Evolutionary conservation across 2,329 filamentous ascomycete species (phyloP).

Genomic region (Plectosphaerella sp.): DNA sequence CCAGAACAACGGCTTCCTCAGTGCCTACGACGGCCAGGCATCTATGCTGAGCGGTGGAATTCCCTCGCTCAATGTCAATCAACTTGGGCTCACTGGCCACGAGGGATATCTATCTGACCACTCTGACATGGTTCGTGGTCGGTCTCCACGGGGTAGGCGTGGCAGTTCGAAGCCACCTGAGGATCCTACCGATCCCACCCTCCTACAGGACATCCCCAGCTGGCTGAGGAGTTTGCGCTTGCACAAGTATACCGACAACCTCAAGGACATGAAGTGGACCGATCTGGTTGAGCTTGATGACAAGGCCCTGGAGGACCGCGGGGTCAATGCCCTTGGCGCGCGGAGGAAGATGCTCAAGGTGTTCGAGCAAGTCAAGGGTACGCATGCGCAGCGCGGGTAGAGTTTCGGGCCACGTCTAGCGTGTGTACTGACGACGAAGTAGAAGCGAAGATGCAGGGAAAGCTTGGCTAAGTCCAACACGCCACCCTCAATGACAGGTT

Average conservation of each 20-base stretch:
- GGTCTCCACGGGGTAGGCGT: slow-evolving; percentile 85
- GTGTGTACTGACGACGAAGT: slow-evolving; percentile 20
- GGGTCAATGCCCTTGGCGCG: slow-evolving; percentile 91
- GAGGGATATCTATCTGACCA: slow-evolving; percentile 93
- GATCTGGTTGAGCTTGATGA: slow-evolving; percentile 91
- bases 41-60: slow-evolving; percentile 69
- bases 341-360: slow-evolving; percentile 98
- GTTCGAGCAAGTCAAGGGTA: slow-evolving; percentile 90
- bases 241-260: slow-evolving; percentile 97
- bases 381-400: slow-evolving; percentile 12
- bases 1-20: slow-evolving; percentile 90
- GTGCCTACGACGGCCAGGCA: slow-evolving; percentile 75
- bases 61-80: slow-evolving; percentile 64
- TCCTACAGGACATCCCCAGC: slow-evolving; percentile 91
- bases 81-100: slow-evolving; percentile 64
- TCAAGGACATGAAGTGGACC: slow-evolving; percentile 96
- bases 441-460: slow-evolving; percentile 73
- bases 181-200: slow-evolving; percentile 85
- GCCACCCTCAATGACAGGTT: not conserved
- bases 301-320: slow-evolving; percentile 84
- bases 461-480: slow-evolving; percentile 42
- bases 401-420: no score
- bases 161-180: slow-evolving; percentile 97
- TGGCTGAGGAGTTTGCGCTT: slow-evolving; percentile 93
- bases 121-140: slow-evolving; percentile 83